Percentiles rank a stretch among this genome's conserved stretches.
These are phyloP conservation scores for Aegilops umbellulata DNA, from an alignment of 176 grass and related monocot genomes.

Conservation along the genomic window DNA sequence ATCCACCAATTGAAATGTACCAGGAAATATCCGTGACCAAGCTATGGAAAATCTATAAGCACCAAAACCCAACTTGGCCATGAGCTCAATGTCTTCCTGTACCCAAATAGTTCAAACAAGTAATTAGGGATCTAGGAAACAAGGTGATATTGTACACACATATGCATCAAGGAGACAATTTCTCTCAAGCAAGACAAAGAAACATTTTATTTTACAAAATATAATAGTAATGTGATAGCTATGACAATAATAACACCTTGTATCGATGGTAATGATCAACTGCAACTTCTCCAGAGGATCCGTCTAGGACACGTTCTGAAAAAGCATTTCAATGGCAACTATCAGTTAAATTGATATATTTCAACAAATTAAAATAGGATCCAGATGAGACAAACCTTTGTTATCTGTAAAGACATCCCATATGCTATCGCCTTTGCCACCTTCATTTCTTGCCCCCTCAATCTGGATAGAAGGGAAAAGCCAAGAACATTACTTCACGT, in stretches of 20 bases:
- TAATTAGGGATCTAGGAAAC: conserved; percentile 20
- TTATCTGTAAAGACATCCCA: conserved; percentile 94
- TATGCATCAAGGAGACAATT: not conserved
- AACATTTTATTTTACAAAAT: not conserved
- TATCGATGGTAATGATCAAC: conserved; percentile 97
- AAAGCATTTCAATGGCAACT: conserved; percentile 26
- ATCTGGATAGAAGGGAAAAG: conserved; percentile 44
- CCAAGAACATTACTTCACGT: not conserved
- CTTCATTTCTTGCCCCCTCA: conserved; percentile 84
- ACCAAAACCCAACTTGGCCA: conserved; percentile 75
- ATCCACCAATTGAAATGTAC: conserved; percentile 45
- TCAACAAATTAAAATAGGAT: not conserved
- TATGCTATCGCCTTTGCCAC: conserved; percentile 87
- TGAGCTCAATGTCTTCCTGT: conserved; percentile 98
- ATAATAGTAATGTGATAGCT: not conserved
- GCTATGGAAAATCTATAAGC: conserved; percentile 99
- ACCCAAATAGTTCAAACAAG: conserved; percentile 26
- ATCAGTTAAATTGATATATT: not conserved
- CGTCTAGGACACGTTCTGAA: conserved; percentile 68
- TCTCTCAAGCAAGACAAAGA: not conserved
- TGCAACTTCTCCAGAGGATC: conserved; percentile 76
- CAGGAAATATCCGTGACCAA: conserved; percentile 95
- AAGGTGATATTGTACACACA: not conserved
- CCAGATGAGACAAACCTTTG: conserved; percentile 48
- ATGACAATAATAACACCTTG: conserved; percentile 50